phyloP scores from a whole-genome alignment of 345 rosid genomes.

The Rhodomyrtus tomentosa region DNA sequence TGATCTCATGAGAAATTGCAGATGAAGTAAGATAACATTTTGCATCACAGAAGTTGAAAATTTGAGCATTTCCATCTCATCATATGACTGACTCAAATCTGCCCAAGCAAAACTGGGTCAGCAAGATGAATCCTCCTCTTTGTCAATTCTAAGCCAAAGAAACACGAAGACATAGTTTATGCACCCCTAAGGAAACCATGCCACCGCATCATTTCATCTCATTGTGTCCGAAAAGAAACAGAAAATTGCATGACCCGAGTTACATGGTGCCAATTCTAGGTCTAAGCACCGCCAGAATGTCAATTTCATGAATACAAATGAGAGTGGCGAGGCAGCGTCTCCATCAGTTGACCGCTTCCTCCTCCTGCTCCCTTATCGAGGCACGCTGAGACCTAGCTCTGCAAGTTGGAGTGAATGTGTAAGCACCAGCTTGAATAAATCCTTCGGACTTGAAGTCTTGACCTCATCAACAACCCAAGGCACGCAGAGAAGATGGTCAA shows the following conservation, averaged over 20 bases:
- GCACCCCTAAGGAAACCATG: not conserved
- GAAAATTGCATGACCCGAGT: not conserved
- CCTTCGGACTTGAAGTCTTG: not conserved
- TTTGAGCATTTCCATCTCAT: not conserved
- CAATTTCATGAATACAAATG: not conserved
- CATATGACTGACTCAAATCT: not conserved
- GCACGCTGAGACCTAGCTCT: constrained; percentile 77
- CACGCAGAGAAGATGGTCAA: not conserved
- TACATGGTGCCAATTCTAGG: not conserved
- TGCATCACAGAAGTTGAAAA: not conserved
- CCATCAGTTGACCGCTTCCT: not conserved
- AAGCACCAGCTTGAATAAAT: constrained; percentile 1
- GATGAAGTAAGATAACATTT: not conserved
- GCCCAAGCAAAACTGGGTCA: not conserved
- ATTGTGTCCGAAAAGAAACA: not conserved
- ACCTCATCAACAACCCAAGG: not conserved
- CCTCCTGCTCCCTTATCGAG: constrained; percentile 34
- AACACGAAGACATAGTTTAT: not conserved
- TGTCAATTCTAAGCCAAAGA: not conserved
- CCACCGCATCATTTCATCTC: not conserved
- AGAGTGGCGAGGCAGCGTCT: not conserved
- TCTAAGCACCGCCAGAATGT: not conserved
- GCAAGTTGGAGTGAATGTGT: constrained; percentile 6
- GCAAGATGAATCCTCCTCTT: not conserved
- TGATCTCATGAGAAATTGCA: not conserved